A percentile compares a stretch with the other conserved stretches of the same genome.
Conservation (phyloP, 768 basidiomycete species). For the Boletus rex-veris region DNA sequence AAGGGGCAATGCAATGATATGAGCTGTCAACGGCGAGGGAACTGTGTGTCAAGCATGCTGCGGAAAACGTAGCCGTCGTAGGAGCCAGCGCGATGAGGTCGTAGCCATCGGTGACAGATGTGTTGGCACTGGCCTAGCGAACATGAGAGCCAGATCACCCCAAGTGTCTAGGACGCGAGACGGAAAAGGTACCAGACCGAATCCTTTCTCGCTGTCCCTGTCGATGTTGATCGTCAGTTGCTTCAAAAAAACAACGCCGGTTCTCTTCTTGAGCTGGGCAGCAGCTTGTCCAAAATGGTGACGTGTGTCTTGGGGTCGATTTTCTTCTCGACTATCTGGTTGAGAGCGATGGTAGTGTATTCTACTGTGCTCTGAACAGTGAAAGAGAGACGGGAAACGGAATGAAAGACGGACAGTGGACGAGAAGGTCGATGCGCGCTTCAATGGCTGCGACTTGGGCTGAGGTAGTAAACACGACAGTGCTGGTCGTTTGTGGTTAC, state of each 20-base stretch:
- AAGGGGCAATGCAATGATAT: conserved; percentile 77
- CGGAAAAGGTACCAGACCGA: conserved; percentile 58
- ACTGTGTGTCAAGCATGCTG: conserved; percentile 77
- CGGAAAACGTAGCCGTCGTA: conserved; percentile 68
- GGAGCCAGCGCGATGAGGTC: conserved; percentile 77
- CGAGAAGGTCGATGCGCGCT: conserved; percentile 60
- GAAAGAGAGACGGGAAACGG: background rate
- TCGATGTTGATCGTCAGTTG: conserved; percentile 78
- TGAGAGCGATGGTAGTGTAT: conserved; percentile 78
- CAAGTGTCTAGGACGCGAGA: too few relatives aligned
- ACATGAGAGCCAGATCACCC: background rate
- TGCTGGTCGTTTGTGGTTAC: conserved; percentile 33
- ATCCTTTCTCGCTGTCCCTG: conserved; percentile 83
- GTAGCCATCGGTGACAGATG: conserved; percentile 57
- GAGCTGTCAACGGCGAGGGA: conserved; percentile 75
- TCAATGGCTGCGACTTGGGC: conserved; percentile 60
- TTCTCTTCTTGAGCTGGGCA: conserved; percentile 58
- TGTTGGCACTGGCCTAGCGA: conserved; percentile 68
- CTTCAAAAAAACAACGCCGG: conserved; percentile 65
- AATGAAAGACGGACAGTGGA: conserved; percentile 56
- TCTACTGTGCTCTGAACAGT: conserved; percentile 55
- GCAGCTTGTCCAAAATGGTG: conserved; percentile 57
- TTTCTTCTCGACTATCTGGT: conserved; percentile 66
- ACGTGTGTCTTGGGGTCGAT: conserved; percentile 69
- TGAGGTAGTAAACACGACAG: conserved; percentile 43